Evolutionary conservation across 2,329 filamentous ascomycete genomes (phyloP).

Genomic region (Colletotrichum chlorophyti): DNA sequence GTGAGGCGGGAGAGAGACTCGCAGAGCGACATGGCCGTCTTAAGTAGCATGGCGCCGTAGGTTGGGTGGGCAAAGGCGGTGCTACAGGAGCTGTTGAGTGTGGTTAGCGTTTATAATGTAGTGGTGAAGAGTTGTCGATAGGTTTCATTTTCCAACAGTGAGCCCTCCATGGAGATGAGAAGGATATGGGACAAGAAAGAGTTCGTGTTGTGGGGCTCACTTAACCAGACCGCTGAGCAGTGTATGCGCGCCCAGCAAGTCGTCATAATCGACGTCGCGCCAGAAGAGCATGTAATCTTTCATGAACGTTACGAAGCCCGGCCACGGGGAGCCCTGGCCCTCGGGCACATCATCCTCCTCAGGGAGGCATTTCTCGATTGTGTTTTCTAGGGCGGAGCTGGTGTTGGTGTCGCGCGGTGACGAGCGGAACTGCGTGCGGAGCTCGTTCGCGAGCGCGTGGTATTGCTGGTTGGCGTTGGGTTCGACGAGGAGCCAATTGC

Average conservation of each 20-base stretch:
- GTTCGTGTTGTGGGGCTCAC: no score
- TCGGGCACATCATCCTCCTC: constrained; percentile 69
- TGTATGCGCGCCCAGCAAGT: constrained; percentile 78
- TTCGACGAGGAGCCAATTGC: constrained; percentile 77
- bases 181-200: no score
- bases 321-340: constrained; percentile 73
- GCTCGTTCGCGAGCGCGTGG: constrained; percentile 69
- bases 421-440: constrained; percentile 63
- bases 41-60: constrained; percentile 81
- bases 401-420: constrained; percentile 29
- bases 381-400: constrained; percentile 62
- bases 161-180: no score
- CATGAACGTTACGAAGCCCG: constrained; percentile 79
- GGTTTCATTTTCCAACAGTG: no score
- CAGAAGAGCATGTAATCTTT: constrained; percentile 83
- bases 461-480: constrained; percentile 74
- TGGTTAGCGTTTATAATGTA: no score
- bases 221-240: constrained; percentile 76
- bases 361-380: constrained; percentile 70
- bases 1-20: constrained; percentile 82
- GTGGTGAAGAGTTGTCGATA: no score
- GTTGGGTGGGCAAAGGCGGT: constrained; percentile 81
- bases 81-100: constrained; percentile 72
- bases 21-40: constrained; percentile 83
- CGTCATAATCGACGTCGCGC: constrained; percentile 78